Conservation (phyloP, 352 stramenopile genomes). For the Pythium myriotylum region DNA sequence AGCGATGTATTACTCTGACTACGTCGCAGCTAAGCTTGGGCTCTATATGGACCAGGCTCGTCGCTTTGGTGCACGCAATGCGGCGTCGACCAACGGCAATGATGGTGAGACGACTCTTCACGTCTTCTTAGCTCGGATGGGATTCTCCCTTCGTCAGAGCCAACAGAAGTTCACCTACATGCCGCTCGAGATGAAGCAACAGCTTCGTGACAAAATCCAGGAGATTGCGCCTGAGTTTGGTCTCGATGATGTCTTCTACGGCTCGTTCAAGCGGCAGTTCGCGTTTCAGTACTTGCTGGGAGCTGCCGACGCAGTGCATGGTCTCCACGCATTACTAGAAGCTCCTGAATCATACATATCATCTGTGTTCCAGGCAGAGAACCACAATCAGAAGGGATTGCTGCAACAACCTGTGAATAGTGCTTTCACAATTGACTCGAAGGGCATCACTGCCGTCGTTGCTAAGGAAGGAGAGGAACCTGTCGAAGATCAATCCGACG, state of each 20-base stretch:
- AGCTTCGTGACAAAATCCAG: slow-evolving; percentile 91
- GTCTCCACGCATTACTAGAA: slow-evolving; percentile 94
- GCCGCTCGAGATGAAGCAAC: slow-evolving; percentile 90
- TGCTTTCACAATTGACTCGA: slow-evolving; percentile 44
- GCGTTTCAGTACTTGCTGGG: slow-evolving; percentile 95
- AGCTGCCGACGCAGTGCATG: slow-evolving; percentile 95
- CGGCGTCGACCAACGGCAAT: slow-evolving; percentile 30
- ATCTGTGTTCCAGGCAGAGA: slow-evolving; percentile 66
- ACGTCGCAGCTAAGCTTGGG: slow-evolving; percentile 90
- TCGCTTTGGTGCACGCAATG: slow-evolving; percentile 65
- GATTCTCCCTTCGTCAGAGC: slow-evolving; percentile 94
- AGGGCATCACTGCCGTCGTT: slow-evolving; percentile 27
- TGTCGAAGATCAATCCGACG: slow-evolving; percentile 28
- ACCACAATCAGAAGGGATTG: slow-evolving; percentile 41
- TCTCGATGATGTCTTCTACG: slow-evolving; percentile 96
- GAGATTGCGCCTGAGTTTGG: slow-evolving; percentile 94
- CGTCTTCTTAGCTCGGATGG: slow-evolving; percentile 97
- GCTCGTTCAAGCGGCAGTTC: slow-evolving; percentile 94
- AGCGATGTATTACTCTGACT: slow-evolving; percentile 96
- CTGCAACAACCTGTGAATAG: slow-evolving; percentile 45
- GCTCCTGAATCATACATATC: slow-evolving; percentile 74
- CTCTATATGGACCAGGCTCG: slow-evolving; percentile 71
- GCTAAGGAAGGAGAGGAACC: slow-evolving; percentile 30
- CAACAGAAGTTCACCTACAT: slow-evolving; percentile 97
- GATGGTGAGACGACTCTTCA: slow-evolving; percentile 80